Base-by-base conservation (phyloP, 768 basidiomycete genomes). In the Suillus paluster region DNA sequence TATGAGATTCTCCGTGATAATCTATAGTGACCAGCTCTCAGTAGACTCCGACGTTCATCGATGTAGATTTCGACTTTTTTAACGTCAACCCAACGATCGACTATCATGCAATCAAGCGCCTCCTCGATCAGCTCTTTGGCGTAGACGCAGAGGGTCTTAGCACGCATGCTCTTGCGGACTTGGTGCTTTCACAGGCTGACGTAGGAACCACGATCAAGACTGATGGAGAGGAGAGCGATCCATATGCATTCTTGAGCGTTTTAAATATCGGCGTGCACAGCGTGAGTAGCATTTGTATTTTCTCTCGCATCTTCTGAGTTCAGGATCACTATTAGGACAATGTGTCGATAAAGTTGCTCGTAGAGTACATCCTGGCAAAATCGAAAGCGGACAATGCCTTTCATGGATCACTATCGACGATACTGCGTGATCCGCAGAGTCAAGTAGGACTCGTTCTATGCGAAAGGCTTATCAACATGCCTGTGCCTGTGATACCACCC, bases 381-480 rank as follows among this genome's bases (percentile, higher is more conserved):
- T 80, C 87, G 11, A 74, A 82, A 7, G 62, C 75, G 14, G 80
- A 87, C 63, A 64, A 76, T 14, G 71, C 79, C 34, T 81, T 91
- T 67, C 83, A 89, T 63, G 61, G 79, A 30, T 74, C 84, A 12
- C 81, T 92, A 27, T 79, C 83, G 65, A 57, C 61, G n/a, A 42
- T 36, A 41, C 50, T 70, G 4, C 45, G 44, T 1, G 12, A 60
- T 11, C 36, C 68, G 39, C 74, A 78, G 41, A 78, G 80, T 17
- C 86, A 91, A 63, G 85, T 97, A 50, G 97, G 94, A 2, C 81
- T 97, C 19, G 82, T 98, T 10, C 80, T 99, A 65, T 91, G 89
- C 65, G 94, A 97, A 73, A 83, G 97, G 0, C 80, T 99, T 56
- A 83, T 97, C 66, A 99, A 99, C 73, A 96, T 99, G 89, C 97